A percentile compares a stretch with the other conserved stretches of the same genome.
phyloP scores from a whole-genome alignment of 306 rosid species.

The Echinosophora koreensis region DNA sequence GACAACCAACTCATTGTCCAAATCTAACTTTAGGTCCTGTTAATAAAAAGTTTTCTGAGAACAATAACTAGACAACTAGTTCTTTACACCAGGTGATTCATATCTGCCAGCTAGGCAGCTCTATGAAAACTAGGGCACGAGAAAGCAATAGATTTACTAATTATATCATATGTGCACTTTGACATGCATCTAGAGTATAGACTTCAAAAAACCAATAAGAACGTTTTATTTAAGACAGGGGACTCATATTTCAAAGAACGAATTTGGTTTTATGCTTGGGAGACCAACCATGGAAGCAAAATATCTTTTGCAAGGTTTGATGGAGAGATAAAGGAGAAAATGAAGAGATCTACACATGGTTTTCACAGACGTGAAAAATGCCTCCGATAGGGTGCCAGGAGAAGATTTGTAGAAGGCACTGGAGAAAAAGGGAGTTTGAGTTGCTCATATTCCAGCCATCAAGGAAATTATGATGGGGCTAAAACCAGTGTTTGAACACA shows the following conservation, averaged over 20 bases:
- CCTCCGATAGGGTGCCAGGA: no score
- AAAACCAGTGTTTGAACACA: no score
- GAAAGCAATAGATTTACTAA: not conserved
- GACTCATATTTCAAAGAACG: not conserved
- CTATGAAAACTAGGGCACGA: conserved; percentile 18
- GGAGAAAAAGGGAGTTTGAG: no score
- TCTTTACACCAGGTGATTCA: conserved; percentile 18
- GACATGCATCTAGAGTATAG: not conserved
- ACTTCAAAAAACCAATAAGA: not conserved
- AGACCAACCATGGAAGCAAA: no score
- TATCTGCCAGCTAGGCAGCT: conserved; percentile 13
- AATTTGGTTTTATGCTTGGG: no score
- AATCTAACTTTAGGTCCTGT: conserved; percentile 17
- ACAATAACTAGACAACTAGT: conserved; percentile 6
- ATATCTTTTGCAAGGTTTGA: no score
- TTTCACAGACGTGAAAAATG: no score
- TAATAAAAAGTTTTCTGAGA: conserved; percentile 33
- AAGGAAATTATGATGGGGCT: no score
- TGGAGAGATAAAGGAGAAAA: no score
- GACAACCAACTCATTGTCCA: conserved; percentile 39
- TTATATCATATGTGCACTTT: not conserved
- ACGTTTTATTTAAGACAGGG: not conserved
- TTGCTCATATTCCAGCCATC: no score
- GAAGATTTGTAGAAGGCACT: no score
- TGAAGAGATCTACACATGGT: no score